A percentile compares a stretch with the other conserved stretches of the same genome.
phyloP scores from a whole-genome alignment of 306 rosid species.

The Quercus mongolica region DNA sequence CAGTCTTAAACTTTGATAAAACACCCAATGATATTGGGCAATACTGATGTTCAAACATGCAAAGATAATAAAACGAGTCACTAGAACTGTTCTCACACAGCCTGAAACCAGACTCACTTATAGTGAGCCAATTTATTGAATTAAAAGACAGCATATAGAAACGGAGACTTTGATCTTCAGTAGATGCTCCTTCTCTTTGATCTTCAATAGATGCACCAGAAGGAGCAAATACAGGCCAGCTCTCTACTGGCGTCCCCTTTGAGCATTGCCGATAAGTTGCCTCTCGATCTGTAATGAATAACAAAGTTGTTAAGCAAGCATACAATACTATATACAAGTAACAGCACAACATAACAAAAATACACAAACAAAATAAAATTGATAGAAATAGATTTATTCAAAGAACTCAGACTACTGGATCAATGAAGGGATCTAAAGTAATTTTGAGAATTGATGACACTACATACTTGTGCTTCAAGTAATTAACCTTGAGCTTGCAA shows the following conservation, averaged over 20 bases:
- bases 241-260: neutral
- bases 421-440: too few relatives aligned
- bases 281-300: neutral
- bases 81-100: neutral
- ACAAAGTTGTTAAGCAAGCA: neutral
- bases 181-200: neutral
- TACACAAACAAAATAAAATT: neutral
- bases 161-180: neutral
- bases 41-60: neutral
- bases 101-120: neutral
- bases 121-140: neutral
- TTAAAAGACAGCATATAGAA: too few relatives aligned
- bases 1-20: too few relatives aligned
- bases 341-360: neutral
- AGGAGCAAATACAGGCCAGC: neutral
- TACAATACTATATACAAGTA: neutral
- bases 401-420: neutral
- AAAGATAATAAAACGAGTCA: neutral
- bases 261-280: neutral
- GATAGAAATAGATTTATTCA: neutral
- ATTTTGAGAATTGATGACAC: too few relatives aligned
- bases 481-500: too few relatives aligned
- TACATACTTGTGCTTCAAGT: too few relatives aligned
- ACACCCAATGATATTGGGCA: too few relatives aligned
- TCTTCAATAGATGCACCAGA: neutral